Percentiles rank a stretch among this genome's conserved stretches.
phyloP scores from a whole-genome alignment of 1,139 yeast species.

The Sugiyamaella paludigena region DNA sequence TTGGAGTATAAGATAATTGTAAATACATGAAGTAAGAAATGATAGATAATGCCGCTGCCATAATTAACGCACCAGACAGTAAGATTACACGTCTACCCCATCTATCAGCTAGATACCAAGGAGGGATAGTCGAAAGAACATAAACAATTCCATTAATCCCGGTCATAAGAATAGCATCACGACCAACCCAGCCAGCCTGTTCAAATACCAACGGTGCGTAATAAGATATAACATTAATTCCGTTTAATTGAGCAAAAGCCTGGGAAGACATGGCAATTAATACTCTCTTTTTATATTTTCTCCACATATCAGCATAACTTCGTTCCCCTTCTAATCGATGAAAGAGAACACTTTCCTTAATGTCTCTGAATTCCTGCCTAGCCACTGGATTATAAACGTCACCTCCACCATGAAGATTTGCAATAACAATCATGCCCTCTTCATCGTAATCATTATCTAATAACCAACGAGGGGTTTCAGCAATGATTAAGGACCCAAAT shows the following conservation, averaged over 20 bases:
- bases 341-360: slow-evolving; percentile 74
- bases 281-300: slow-evolving; percentile 69
- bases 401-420: slow-evolving; percentile 73
- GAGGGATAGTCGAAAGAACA: slow-evolving; percentile 73
- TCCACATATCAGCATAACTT: slow-evolving; percentile 68
- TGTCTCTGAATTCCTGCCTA: slow-evolving; percentile 67
- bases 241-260: slow-evolving; percentile 89
- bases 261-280: slow-evolving; percentile 88
- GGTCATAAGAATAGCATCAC: slow-evolving; percentile 86
- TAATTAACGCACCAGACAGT: slow-evolving; percentile 70
- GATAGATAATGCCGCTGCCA: slow-evolving; percentile 66
- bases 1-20: slow-evolving; percentile 62
- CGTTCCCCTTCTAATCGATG: slow-evolving; percentile 77
- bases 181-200: slow-evolving; percentile 91
- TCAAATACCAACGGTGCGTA: slow-evolving; percentile 94
- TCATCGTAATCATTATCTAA: slow-evolving; percentile 84
- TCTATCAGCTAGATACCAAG: slow-evolving; percentile 84
- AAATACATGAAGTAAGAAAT: slow-evolving; percentile 67
- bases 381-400: slow-evolving; percentile 55
- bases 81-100: slow-evolving; percentile 90
- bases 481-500: slow-evolving; percentile 71
- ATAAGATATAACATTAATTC: slow-evolving; percentile 88
- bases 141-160: slow-evolving; percentile 84
- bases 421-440: slow-evolving; percentile 80
- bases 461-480: slow-evolving; percentile 89